These are phyloP conservation scores for Beauveria sp. DNA, from an alignment of 2,329 filamentous ascomycete species.

Conservation along the genomic window DNA sequence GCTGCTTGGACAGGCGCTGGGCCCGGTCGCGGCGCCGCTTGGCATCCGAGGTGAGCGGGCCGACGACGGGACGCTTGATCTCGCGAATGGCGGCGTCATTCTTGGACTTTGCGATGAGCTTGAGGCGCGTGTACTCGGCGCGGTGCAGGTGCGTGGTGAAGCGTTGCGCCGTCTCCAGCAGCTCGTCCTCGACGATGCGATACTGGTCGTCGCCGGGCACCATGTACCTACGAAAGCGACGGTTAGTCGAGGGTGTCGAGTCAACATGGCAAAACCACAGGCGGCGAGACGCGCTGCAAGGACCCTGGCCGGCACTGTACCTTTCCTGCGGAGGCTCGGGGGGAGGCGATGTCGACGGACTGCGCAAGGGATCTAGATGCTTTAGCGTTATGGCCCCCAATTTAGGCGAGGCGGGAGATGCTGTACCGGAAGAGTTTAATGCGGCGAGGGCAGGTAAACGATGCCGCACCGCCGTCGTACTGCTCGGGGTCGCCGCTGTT, in stretches of 20 bases:
- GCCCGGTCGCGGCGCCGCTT: slow-evolving; percentile 17
- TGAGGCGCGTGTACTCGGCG: slow-evolving; percentile 67
- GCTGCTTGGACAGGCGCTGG: slow-evolving; percentile 20
- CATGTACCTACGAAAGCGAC: slow-evolving; percentile 46
- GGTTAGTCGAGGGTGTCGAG: too few relatives aligned
- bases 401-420: background rate
- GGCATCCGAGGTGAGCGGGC: slow-evolving; percentile 22
- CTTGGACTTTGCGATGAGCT: slow-evolving; percentile 44
- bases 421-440: slow-evolving; percentile 7
- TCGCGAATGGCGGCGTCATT: slow-evolving; percentile 44
- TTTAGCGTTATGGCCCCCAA: slow-evolving; percentile 11
- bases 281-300: background rate
- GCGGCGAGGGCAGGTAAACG: background rate
- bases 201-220: slow-evolving; percentile 64
- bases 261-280: too few relatives aligned
- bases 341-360: slow-evolving; percentile 44
- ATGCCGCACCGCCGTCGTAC: background rate
- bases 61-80: slow-evolving; percentile 45
- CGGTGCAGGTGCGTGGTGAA: slow-evolving; percentile 71
- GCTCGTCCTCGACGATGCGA: slow-evolving; percentile 81
- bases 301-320: slow-evolving; percentile 22
- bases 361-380: slow-evolving; percentile 21
- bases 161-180: slow-evolving; percentile 55
- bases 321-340: slow-evolving; percentile 39
- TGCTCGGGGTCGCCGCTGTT: background rate